Conservation (phyloP, 2,329 filamentous ascomycete species). For the Ustilaginoidea virens region DNA sequence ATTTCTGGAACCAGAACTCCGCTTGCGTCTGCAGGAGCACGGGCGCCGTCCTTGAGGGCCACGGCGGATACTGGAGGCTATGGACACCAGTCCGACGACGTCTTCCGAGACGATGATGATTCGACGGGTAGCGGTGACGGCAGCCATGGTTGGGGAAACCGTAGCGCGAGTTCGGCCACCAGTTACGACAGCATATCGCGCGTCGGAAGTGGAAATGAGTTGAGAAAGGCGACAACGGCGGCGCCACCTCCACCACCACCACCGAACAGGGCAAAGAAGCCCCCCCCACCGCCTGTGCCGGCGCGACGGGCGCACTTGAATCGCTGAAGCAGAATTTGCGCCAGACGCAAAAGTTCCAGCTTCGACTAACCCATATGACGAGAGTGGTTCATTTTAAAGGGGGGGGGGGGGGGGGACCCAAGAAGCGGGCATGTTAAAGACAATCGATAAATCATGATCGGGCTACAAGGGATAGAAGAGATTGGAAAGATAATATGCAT, state of each 20-base stretch:
- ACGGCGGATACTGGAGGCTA: constrained; percentile 19
- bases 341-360: constrained; percentile 3
- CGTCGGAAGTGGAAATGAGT: constrained; percentile 9
- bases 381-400: too few relatives aligned
- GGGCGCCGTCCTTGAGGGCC: constrained; percentile 27
- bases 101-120: constrained; percentile 34
- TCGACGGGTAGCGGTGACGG: constrained; percentile 33
- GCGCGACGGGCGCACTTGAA: constrained; percentile 13
- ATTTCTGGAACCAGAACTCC: constrained; percentile 4
- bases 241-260: constrained; percentile 37
- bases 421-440: too few relatives aligned
- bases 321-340: constrained; percentile 2
- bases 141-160: constrained; percentile 34
- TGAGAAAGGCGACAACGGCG: constrained; percentile 41
- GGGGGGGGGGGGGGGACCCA: too few relatives aligned
- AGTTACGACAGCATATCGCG: constrained; percentile 33
- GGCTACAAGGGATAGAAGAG: too few relatives aligned
- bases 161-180: constrained; percentile 38
- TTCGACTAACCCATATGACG: too few relatives aligned
- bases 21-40: constrained; percentile 7
- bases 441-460: too few relatives aligned
- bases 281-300: constrained; percentile 19
- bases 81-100: constrained; percentile 22
- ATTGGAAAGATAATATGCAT: too few relatives aligned
- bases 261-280: constrained; percentile 28